A percentile compares a stretch with the other conserved stretches of the same genome.
phyloP scores from a whole-genome alignment of 495 filamentous ascomycete genomes.

The Daldinia decipiens region DNA sequence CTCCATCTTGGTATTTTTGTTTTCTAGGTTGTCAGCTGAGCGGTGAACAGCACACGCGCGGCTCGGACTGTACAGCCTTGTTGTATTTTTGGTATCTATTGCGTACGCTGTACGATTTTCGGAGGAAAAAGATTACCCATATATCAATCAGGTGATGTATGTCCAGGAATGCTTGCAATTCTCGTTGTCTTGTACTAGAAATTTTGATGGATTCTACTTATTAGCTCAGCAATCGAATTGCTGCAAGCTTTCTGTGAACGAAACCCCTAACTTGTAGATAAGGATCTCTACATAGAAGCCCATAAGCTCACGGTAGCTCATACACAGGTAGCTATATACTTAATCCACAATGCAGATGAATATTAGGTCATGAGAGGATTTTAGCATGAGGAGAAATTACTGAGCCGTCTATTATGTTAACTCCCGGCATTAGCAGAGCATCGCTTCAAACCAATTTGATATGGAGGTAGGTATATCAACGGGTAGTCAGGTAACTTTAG shows the following conservation, averaged over 20 bases:
- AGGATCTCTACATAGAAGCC: no score
- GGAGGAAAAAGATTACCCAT: slow-evolving; percentile 7
- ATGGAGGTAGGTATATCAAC: no score
- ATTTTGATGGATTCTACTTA: background rate
- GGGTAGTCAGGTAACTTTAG: no score
- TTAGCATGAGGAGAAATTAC: no score
- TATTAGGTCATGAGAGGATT: no score
- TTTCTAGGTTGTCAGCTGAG: slow-evolving; percentile 8
- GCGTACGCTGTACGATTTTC: slow-evolving; percentile 6
- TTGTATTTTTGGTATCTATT: slow-evolving; percentile 24
- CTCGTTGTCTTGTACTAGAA: slow-evolving; percentile 2
- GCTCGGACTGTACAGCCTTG: slow-evolving; percentile 11
- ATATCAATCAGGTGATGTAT: slow-evolving; percentile 20
- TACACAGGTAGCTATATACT: no score
- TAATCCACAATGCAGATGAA: no score
- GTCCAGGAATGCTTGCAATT: slow-evolving; percentile 1
- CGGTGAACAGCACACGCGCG: background rate
- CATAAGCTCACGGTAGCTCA: no score
- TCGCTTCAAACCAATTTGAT: no score
- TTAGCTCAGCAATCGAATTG: background rate
- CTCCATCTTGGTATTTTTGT: slow-evolving; percentile 10
- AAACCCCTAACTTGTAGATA: background rate
- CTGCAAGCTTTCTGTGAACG: background rate
- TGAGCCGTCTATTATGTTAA: no score
- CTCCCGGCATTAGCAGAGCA: no score